phyloP scores from a whole-genome alignment of 768 basidiomycete species.

The Sutorius australiensis region DNA sequence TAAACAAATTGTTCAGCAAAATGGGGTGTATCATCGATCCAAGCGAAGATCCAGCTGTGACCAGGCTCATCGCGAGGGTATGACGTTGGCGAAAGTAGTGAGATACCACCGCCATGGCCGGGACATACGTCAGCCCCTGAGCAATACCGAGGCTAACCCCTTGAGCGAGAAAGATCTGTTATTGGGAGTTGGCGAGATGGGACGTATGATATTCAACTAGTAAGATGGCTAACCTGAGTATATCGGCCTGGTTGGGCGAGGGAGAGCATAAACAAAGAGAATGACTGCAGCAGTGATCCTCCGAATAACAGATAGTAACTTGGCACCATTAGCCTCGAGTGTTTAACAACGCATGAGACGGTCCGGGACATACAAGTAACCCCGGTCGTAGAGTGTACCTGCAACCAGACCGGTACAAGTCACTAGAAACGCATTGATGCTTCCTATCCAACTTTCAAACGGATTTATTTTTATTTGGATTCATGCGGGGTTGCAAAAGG shows the following conservation, averaged over 20 bases:
- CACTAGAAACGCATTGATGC: slow-evolving; percentile 41
- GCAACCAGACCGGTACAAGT: slow-evolving; percentile 36
- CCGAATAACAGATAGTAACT: slow-evolving; percentile 45
- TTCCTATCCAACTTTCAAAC: slow-evolving; percentile 41
- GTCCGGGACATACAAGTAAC: slow-evolving; percentile 40
- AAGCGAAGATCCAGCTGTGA: slow-evolving; percentile 36
- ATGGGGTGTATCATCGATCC: slow-evolving; percentile 24
- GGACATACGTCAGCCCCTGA: slow-evolving; percentile 44
- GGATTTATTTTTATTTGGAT: neutral
- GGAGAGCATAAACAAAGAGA: slow-evolving; percentile 44
- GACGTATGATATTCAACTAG: neutral
- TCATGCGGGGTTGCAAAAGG: neutral
- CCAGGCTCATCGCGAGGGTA: slow-evolving; percentile 43
- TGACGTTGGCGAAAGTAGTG: slow-evolving; percentile 44
- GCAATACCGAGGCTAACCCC: slow-evolving; percentile 46
- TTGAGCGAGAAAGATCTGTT: slow-evolving; percentile 47
- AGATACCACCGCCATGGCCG: slow-evolving; percentile 40
- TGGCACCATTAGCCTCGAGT: slow-evolving; percentile 1
- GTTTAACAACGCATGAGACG: too few relatives aligned
- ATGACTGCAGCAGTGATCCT: slow-evolving; percentile 42
- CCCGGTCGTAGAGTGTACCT: slow-evolving; percentile 47
- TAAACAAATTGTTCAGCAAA: slow-evolving; percentile 31
- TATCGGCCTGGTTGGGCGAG: slow-evolving; percentile 38
- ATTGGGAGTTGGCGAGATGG: neutral
- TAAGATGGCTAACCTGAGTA: slow-evolving; percentile 36